Evolutionary conservation across 768 basidiomycete species (phyloP).

Genomic region (Stropharia rugosoannulata): DNA sequence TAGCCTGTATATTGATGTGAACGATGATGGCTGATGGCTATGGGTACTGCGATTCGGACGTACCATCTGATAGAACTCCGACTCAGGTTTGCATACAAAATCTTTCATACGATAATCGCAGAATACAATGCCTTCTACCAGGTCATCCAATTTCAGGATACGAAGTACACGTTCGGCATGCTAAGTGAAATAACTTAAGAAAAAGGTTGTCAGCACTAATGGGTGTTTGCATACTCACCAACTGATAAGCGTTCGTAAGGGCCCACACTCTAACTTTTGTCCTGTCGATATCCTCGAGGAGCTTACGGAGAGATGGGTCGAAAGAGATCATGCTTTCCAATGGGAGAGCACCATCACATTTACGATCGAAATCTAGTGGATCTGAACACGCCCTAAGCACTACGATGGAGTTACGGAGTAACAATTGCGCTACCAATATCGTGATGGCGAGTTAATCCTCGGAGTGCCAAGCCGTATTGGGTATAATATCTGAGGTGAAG

Average conservation of each 20-base stretch:
- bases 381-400: constrained; percentile 35
- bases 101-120: constrained; percentile 71
- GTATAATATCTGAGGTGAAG: constrained; percentile 75
- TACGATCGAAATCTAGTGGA: constrained; percentile 78
- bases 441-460: constrained; percentile 76
- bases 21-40: constrained; percentile 6
- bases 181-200: constrained; percentile 33
- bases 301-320: constrained; percentile 56
- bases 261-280: constrained; percentile 81
- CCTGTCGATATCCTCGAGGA: constrained; percentile 79
- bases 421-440: constrained; percentile 55
- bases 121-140: constrained; percentile 72
- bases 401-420: not conserved
- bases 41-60: not conserved
- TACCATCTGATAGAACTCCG: constrained; percentile 67
- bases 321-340: constrained; percentile 77
- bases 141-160: constrained; percentile 71
- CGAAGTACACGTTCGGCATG: constrained; percentile 79
- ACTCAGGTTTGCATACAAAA: constrained; percentile 82
- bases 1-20: constrained; percentile 45
- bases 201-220: not conserved
- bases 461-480: constrained; percentile 79
- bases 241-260: constrained; percentile 80
- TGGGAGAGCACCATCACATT: constrained; percentile 83
- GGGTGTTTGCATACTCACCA: constrained; percentile 38